Conservation (phyloP, 371 early-diverging fungal genomes). For the Amoeboaphelidium occidentale region DNA sequence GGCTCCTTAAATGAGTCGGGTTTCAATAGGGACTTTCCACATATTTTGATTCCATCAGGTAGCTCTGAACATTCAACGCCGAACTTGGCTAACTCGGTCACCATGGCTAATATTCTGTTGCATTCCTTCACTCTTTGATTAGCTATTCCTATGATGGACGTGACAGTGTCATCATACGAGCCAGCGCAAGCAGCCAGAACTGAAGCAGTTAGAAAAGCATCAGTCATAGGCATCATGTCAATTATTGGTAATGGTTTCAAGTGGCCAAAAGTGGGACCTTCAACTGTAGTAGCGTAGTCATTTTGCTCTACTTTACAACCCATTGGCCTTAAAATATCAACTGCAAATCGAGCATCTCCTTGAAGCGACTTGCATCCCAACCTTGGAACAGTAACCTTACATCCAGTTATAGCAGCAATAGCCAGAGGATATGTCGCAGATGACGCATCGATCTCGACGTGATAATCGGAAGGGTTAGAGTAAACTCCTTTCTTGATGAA, state of each 20-base stretch:
- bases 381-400: conserved; percentile 59
- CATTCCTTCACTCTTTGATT: conserved; percentile 96
- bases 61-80: conserved; percentile 60
- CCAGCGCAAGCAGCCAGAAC: conserved; percentile 62
- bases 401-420: conserved; percentile 85
- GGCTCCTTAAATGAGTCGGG: too few relatives aligned
- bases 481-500: conserved; percentile 48
- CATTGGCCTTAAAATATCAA: conserved; percentile 75
- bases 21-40: not conserved
- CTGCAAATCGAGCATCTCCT: conserved; percentile 75
- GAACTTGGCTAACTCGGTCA: conserved; percentile 64
- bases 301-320: conserved; percentile 71
- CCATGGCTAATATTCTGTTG: conserved; percentile 88
- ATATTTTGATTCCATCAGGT: conserved; percentile 68
- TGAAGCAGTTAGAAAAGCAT: conserved; percentile 86
- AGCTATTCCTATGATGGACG: conserved; percentile 77
- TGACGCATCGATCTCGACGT: conserved; percentile 87
- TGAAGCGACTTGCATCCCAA: conserved; percentile 64
- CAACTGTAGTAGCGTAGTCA: conserved; percentile 56
- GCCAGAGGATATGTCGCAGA: conserved; percentile 94
- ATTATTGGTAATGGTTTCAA: conserved; percentile 47
- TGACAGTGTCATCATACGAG: conserved; percentile 24
- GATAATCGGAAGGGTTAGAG: conserved; percentile 49
- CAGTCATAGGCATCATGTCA: conserved; percentile 96
- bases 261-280: conserved; percentile 49